phyloP scores from a whole-genome alignment of 169 alveolate genomes.

The Cryptosporidium sp. region DNA sequence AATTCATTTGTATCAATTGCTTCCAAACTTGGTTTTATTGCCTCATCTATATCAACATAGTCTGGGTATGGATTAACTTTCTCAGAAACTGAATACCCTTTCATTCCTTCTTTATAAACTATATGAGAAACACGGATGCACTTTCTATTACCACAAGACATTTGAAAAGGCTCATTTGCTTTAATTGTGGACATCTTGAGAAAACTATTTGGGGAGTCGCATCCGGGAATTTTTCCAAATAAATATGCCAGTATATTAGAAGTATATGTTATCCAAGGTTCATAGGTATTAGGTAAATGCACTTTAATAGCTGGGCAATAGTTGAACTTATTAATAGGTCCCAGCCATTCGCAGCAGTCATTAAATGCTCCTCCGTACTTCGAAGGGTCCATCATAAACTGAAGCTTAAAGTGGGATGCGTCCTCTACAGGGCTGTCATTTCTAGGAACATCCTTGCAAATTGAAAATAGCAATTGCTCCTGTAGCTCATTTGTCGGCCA shows the following conservation, averaged over 20 bases:
- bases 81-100: conserved; percentile 46
- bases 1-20: neutral
- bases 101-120: conserved; percentile 50
- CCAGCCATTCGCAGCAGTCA: conserved; percentile 73
- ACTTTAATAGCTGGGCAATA: conserved; percentile 68
- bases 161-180: conserved; percentile 60
- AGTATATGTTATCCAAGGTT: conserved; percentile 74
- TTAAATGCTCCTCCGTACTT: conserved; percentile 72
- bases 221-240: conserved; percentile 58
- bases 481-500: conserved; percentile 71
- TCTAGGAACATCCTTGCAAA: conserved; percentile 67
- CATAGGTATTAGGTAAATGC: conserved; percentile 68
- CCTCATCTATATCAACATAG: conserved; percentile 51
- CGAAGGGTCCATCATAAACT: conserved; percentile 69
- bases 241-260: conserved; percentile 56
- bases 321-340: conserved; percentile 65
- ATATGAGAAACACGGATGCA: conserved; percentile 69
- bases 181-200: conserved; percentile 34
- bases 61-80: conserved; percentile 66
- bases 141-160: conserved; percentile 70
- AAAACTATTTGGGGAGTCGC: conserved; percentile 39
- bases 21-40: conserved; percentile 12
- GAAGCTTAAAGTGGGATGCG: conserved; percentile 58
- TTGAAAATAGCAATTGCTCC: conserved; percentile 59
- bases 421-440: conserved; percentile 67